Percentiles rank a stretch among this genome's conserved stretches.
These are phyloP conservation scores for Aethionema arabicum DNA, from an alignment of 345 rosid genomes.

Conservation along the genomic window DNA sequence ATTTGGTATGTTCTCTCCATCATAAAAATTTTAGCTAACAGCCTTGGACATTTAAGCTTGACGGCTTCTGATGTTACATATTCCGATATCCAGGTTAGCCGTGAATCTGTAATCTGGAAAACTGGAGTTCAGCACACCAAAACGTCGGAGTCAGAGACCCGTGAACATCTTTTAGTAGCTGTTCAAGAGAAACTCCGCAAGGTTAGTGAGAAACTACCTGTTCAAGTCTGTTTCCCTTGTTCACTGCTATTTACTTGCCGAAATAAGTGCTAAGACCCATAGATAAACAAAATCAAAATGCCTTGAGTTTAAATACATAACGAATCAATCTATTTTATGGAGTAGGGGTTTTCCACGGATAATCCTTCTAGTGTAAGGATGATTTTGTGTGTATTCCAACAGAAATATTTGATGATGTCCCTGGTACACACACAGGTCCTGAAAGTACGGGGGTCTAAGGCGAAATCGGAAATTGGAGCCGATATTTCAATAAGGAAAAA, in stretches of 20 bases:
- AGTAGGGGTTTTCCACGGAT: too few relatives aligned
- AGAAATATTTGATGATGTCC: conserved; percentile 4
- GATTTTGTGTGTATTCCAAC: background rate
- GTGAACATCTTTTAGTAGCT: conserved; percentile 20
- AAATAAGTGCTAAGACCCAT: background rate
- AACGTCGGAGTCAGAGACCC: conserved; percentile 21
- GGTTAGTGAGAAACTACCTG: conserved; percentile 28
- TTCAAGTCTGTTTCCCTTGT: background rate
- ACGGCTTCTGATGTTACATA: conserved; percentile 23
- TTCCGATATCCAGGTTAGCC: conserved; percentile 53
- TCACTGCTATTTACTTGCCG: conserved; percentile 11
- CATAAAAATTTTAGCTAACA: background rate
- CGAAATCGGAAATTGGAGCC: too few relatives aligned
- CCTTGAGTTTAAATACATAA: conserved; percentile 3
- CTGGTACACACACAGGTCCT: too few relatives aligned
- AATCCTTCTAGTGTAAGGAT: too few relatives aligned
- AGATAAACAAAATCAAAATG: background rate
- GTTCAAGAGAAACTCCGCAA: conserved; percentile 14
- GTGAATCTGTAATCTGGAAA: conserved; percentile 66
- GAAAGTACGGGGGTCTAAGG: too few relatives aligned
- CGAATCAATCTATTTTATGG: background rate
- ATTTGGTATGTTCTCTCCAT: conserved; percentile 47
- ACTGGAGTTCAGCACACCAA: conserved; percentile 43
- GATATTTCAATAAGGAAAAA: too few relatives aligned
- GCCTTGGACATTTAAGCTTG: background rate